phyloP scores from a whole-genome alignment of 2,329 filamentous ascomycete species.

The Lasiodiplodia sp. region DNA sequence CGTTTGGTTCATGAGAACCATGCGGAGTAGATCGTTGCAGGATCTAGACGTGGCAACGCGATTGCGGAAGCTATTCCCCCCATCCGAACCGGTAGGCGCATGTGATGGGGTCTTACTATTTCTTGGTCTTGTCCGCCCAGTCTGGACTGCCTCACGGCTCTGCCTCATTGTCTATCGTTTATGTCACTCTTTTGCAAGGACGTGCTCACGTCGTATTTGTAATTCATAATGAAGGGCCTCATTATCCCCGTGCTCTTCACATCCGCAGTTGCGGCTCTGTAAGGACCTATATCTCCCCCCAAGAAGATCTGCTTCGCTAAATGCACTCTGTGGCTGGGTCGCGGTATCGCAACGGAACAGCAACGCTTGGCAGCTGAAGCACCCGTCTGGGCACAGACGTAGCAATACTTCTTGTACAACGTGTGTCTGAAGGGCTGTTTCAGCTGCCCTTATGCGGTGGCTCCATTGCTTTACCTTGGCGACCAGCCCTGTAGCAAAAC shows the following conservation, averaged over 20 bases:
- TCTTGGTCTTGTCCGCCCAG: not conserved
- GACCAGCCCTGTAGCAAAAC: not conserved
- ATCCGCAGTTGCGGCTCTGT: not conserved
- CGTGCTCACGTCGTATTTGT: slow-evolving; percentile 2
- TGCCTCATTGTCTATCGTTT: slow-evolving; percentile 4
- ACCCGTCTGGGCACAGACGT: not conserved
- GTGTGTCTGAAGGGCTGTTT: not conserved
- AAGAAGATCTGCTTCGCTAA: not conserved
- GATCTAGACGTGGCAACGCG: not conserved
- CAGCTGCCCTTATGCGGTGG: not conserved
- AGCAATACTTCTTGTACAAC: not conserved
- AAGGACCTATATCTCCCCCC: not conserved
- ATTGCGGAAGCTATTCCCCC: not conserved
- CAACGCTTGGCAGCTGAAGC: not conserved
- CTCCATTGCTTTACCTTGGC: not conserved
- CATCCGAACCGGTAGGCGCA: not conserved
- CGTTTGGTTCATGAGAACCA: not conserved
- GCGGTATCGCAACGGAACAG: not conserved
- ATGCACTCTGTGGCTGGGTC: not conserved
- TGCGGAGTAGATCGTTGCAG: not conserved
- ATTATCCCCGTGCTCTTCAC: not conserved
- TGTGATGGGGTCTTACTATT: slow-evolving; percentile 3
- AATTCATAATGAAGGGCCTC: slow-evolving; percentile 1
- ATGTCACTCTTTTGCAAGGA: slow-evolving; percentile 3
- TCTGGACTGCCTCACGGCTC: not conserved